Conservation (phyloP, 2,329 filamentous ascomycete species). For the Aspergillus oerlinghausenensis region DNA sequence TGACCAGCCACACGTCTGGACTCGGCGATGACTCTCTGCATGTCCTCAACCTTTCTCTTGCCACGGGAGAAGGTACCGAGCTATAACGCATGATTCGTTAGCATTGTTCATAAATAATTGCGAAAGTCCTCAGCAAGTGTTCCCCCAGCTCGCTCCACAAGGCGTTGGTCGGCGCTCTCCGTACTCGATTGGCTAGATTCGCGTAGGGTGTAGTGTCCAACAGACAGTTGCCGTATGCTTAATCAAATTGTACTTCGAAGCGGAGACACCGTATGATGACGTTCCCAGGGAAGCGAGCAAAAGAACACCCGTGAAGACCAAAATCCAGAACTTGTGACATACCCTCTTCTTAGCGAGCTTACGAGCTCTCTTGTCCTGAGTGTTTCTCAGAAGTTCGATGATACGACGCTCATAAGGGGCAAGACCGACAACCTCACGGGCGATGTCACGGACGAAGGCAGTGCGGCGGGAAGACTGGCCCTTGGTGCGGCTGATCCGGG, state of each 20-base stretch:
- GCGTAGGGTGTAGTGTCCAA: neutral
- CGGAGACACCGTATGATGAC: neutral
- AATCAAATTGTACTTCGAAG: neutral
- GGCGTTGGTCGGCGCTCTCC: neutral
- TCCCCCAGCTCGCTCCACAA: neutral
- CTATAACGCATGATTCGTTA: constrained; percentile 42
- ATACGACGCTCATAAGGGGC: constrained; percentile 97
- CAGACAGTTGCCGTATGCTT: neutral
- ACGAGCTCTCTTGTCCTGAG: constrained; percentile 97
- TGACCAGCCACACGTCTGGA: constrained; percentile 69
- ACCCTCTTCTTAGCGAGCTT: constrained; percentile 99
- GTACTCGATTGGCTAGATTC: neutral
- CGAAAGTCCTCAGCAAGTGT: neutral
- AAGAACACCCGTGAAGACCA: neutral
- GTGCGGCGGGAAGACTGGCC: constrained; percentile 96
- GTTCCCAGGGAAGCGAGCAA: neutral
- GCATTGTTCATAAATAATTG: neutral
- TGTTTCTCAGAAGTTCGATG: constrained; percentile 98
- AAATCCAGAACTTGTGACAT: constrained; percentile 41
- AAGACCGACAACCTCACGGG: constrained; percentile 96
- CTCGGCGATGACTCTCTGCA: constrained; percentile 96
- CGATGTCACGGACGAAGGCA: constrained; percentile 92
- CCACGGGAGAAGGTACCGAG: constrained; percentile 98
- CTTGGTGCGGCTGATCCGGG: constrained; percentile 80
- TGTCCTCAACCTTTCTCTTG: constrained; percentile 99